Evolutionary conservation across 768 basidiomycete genomes (phyloP).

Genomic region (Suillus subaureus): DNA sequence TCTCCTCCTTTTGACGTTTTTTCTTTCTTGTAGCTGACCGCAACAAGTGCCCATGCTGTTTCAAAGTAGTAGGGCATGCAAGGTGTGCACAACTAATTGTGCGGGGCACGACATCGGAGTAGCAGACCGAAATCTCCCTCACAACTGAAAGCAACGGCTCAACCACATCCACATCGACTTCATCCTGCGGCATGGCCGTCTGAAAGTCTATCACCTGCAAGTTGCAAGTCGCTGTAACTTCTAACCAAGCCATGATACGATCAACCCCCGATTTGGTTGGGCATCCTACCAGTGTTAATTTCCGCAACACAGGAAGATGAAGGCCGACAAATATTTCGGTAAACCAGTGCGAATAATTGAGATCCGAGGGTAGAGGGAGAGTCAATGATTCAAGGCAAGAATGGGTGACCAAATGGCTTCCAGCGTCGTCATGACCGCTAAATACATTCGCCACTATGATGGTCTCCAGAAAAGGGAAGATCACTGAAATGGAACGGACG

Average conservation of each 20-base stretch:
- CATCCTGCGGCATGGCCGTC: not conserved
- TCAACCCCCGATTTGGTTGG: not conserved
- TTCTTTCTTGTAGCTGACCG: no score
- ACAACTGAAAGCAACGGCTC: not conserved
- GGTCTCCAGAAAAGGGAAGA: not conserved
- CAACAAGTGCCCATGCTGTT: not conserved
- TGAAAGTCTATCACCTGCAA: not conserved
- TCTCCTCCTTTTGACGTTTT: no score
- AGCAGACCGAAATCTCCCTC: not conserved
- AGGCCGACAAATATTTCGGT: not conserved
- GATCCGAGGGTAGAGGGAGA: not conserved
- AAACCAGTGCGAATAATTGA: not conserved
- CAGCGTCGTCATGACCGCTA: not conserved
- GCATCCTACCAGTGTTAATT: not conserved
- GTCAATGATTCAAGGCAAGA: not conserved
- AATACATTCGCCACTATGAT: not conserved
- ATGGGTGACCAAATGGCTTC: not conserved
- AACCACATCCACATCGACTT: not conserved
- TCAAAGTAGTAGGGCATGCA: not conserved
- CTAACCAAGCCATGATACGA: not conserved
- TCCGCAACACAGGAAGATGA: not conserved
- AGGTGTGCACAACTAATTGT: not conserved
- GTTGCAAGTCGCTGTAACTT: not conserved
- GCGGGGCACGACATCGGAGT: not conserved
- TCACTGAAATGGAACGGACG: not conserved